Percentiles rank a stretch among this genome's conserved stretches.
Conservation (phyloP, 1,284 basidiomycete species). For the Cutaneotrichosporon cavernicola region DNA sequence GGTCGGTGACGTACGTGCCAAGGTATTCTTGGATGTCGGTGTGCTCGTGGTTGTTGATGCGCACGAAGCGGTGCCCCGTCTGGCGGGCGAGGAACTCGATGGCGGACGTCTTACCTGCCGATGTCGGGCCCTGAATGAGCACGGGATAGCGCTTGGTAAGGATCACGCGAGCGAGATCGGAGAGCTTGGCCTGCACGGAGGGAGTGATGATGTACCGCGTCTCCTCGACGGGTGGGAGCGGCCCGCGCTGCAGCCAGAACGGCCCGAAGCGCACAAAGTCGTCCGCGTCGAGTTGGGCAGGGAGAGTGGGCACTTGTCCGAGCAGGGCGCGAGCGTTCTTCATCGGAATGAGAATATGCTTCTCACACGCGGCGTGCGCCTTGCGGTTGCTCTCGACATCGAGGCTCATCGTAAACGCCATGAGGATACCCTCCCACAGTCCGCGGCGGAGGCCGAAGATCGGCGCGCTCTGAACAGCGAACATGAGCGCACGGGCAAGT, state of each 20-base stretch:
- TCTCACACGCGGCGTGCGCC: conserved; percentile 71
- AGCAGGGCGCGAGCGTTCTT: conserved; percentile 77
- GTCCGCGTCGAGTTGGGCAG: conserved; percentile 58
- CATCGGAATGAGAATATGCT: conserved; percentile 76
- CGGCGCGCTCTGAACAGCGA: conserved; percentile 77
- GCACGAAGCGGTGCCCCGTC: conserved; percentile 93
- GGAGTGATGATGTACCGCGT: conserved; percentile 88
- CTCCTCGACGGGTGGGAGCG: conserved; percentile 59
- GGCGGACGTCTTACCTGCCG: conserved; percentile 95
- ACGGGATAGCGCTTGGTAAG: conserved; percentile 88
- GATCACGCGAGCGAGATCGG: conserved; percentile 88
- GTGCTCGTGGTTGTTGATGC: conserved; percentile 99
- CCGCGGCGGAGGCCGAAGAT: conserved; percentile 80
- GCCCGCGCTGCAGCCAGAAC: conserved; percentile 83
- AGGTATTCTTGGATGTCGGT: conserved; percentile 99
- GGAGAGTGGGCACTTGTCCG: conserved; percentile 64
- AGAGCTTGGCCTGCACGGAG: conserved; percentile 92
- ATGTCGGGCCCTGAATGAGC: conserved; percentile 96
- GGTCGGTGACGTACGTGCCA: conserved; percentile 93
- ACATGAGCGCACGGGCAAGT: conserved; percentile 84
- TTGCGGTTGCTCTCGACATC: conserved; percentile 70
- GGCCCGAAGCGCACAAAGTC: conserved; percentile 82
- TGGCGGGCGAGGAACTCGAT: conserved; percentile 91
- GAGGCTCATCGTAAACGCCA: conserved; percentile 96
- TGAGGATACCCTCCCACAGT: conserved; percentile 92